Evolutionary conservation across 805 yeast genomes (phyloP).

Genomic region (Yarrowia sp.): DNA sequence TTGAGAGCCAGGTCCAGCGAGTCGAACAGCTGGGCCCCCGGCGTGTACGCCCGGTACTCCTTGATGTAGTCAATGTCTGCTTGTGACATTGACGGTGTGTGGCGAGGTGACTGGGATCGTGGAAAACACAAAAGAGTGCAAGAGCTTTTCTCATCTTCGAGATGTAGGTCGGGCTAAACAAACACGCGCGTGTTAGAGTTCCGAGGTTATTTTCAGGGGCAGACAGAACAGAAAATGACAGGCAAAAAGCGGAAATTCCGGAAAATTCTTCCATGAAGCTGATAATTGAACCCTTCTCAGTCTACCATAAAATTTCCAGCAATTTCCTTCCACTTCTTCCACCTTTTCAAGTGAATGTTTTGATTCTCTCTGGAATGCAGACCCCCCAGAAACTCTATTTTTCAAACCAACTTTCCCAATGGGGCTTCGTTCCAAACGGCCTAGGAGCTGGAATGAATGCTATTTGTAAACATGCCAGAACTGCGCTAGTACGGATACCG

Average conservation of each 20-base stretch:
- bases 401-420: constrained; percentile 6
- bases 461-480: not conserved
- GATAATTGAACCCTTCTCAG: too few species aligned
- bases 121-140: too few species aligned
- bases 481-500: too few species aligned
- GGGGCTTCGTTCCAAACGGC: constrained; percentile 34
- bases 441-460: constrained; percentile 11
- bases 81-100: constrained; percentile 22
- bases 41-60: constrained; percentile 36
- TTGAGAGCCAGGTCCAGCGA: constrained; percentile 27
- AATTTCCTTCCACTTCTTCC: too few species aligned
- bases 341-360: not conserved
- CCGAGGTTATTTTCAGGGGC: constrained; percentile 38
- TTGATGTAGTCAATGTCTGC: constrained; percentile 39
- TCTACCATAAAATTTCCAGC: too few species aligned
- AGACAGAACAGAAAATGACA: not conserved
- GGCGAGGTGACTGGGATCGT: not conserved
- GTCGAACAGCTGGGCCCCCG: constrained; percentile 30
- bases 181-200: constrained; percentile 38
- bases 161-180: constrained; percentile 8
- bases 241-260: too few species aligned
- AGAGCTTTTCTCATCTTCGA: too few species aligned
- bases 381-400: constrained; percentile 11
- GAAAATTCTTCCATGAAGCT: not conserved
- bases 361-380: constrained; percentile 25